These are phyloP conservation scores for Wickerhamiella spandovensis DNA, from an alignment of 805 yeast species.

Conservation along the genomic window DNA sequence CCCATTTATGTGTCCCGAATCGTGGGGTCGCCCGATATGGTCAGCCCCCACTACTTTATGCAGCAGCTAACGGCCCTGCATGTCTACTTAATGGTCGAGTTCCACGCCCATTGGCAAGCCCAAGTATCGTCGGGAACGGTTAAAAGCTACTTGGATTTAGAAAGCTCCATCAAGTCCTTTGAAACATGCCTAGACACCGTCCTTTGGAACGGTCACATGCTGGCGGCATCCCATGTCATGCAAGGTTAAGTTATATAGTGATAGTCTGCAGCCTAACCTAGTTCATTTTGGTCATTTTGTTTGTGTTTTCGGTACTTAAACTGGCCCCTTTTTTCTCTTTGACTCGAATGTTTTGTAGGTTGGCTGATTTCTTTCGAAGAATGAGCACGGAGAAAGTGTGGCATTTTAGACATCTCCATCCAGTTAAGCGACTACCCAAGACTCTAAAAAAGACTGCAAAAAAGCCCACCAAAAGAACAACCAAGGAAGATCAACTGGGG, in stretches of 20 bases:
- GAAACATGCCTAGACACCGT: slow-evolving; percentile 6
- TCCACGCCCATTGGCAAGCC: slow-evolving; percentile 20
- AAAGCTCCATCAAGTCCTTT: slow-evolving; percentile 12
- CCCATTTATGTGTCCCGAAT: not conserved
- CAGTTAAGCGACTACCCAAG: too few species aligned
- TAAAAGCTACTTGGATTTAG: slow-evolving; percentile 20
- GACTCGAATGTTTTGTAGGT: not conserved
- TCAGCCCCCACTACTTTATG: not conserved
- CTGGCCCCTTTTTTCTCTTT: too few species aligned
- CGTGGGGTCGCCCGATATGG: not conserved
- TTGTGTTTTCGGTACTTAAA: too few species aligned
- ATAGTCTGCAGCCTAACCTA: too few species aligned
- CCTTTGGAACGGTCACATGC: not conserved
- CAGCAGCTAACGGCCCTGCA: slow-evolving; percentile 11
- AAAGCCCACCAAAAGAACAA: not conserved
- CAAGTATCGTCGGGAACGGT: slow-evolving; percentile 12
- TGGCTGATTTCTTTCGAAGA: not conserved
- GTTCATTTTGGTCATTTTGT: too few species aligned
- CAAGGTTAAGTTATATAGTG: not conserved
- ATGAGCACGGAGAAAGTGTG: not conserved
- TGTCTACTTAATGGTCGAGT: slow-evolving; percentile 10
- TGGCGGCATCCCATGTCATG: not conserved
- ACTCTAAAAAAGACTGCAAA: too few species aligned
- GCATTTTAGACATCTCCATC: too few species aligned
- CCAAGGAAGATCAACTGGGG: not conserved